Conservation (phyloP, 164 flowering plant species). For the Nelumbo lutea region DNA sequence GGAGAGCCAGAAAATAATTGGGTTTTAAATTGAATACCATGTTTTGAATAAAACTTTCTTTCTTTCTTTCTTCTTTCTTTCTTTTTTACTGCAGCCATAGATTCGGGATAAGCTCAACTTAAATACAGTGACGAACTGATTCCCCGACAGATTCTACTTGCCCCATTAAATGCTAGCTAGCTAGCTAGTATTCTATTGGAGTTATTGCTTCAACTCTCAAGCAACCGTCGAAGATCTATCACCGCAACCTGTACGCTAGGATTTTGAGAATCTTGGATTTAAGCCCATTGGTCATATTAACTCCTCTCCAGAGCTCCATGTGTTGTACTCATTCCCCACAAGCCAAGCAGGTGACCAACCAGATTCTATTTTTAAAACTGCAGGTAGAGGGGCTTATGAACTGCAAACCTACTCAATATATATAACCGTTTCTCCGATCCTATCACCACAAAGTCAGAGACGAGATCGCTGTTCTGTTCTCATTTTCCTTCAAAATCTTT, state of each 20-base stretch:
- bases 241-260: slow-evolving; percentile 2
- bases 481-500: not conserved
- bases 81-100: no score
- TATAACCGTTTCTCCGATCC: not conserved
- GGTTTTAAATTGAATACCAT: no score
- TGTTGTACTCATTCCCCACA: slow-evolving; percentile 10
- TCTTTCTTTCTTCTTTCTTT: no score
- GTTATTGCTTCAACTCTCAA: no score
- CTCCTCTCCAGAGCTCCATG: slow-evolving; percentile 14
- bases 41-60: no score
- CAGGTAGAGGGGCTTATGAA: slow-evolving; percentile 2
- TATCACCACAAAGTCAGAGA: not conserved
- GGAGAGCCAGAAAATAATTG: no score
- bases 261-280: slow-evolving; percentile 22
- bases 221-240: no score
- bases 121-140: no score
- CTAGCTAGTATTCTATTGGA: no score
- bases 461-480: not conserved
- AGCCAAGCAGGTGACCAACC: slow-evolving; percentile 22
- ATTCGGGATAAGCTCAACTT: no score
- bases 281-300: slow-evolving; percentile 16
- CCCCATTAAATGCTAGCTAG: no score
- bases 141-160: no score
- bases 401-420: slow-evolving; percentile 3
- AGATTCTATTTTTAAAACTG: slow-evolving; percentile 8